Conservation (phyloP, 169 alveolate species). For the Plasmodium cynomolgi region DNA sequence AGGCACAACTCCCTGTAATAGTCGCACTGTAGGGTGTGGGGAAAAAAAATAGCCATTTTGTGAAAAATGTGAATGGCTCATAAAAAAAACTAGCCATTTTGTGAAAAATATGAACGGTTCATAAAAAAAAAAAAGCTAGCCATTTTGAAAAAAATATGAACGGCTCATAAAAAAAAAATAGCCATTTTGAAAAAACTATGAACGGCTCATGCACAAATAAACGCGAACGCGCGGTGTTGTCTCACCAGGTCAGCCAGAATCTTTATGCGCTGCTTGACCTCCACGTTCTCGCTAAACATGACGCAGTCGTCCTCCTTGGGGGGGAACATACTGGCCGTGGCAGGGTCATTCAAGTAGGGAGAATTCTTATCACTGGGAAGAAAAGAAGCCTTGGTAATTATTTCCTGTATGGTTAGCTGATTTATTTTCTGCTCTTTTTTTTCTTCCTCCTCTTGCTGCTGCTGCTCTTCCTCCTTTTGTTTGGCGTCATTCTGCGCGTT, state of each 20-base stretch:
- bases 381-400: constrained; percentile 31
- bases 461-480: background rate
- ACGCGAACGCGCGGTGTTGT: background rate
- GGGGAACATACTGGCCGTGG: background rate
- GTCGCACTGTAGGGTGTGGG: constrained; percentile 30
- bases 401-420: constrained; percentile 37
- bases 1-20: constrained; percentile 51
- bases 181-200: background rate
- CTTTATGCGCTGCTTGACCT: constrained; percentile 28
- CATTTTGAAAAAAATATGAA: background rate
- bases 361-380: constrained; percentile 10
- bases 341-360: background rate
- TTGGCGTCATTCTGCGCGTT: background rate
- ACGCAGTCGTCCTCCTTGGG: background rate
- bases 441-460: constrained; percentile 6
- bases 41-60: background rate
- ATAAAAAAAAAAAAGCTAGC: background rate
- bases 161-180: background rate
- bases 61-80: background rate
- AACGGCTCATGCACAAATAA: background rate
- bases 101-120: background rate
- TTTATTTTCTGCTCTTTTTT: constrained; percentile 1
- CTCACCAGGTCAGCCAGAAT: constrained; percentile 36
- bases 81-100: constrained; percentile 6
- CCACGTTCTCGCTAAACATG: background rate